phyloP scores from a whole-genome alignment of 768 basidiomycete species.

The Trametes cingulata region DNA sequence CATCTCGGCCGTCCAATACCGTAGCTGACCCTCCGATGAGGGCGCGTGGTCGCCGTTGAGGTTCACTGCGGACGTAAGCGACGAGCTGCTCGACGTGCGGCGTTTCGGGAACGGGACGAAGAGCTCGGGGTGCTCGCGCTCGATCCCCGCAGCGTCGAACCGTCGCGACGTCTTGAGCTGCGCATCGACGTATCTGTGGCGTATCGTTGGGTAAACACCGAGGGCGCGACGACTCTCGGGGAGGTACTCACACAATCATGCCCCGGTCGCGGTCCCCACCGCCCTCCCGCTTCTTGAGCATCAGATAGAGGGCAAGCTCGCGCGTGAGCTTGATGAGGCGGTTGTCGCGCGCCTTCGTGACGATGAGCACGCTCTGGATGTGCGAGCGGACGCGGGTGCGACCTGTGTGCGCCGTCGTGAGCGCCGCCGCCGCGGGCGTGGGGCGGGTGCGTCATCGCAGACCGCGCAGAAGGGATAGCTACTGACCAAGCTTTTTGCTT shows the following conservation, averaged over 20 bases:
- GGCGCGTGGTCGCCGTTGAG: constrained; percentile 38
- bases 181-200: constrained; percentile 83
- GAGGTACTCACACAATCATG: constrained; percentile 71
- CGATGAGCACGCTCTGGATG: constrained; percentile 90
- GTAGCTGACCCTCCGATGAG: constrained; percentile 84
- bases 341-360: constrained; percentile 98
- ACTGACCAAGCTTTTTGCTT: constrained; percentile 95
- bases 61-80: constrained; percentile 52
- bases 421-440: constrained; percentile 12
- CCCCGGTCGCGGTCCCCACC: constrained; percentile 71
- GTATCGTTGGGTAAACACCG: background rate
- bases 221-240: background rate
- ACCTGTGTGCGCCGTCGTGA: constrained; percentile 49
- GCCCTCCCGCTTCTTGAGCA: constrained; percentile 74
- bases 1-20: constrained; percentile 98
- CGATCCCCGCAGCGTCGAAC: constrained; percentile 91
- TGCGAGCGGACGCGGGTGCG: constrained; percentile 89
- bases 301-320: constrained; percentile 91
- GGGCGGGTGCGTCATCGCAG: constrained; percentile 15
- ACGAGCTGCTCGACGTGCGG: constrained; percentile 70
- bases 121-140: constrained; percentile 83
- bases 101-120: constrained; percentile 79
- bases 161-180: constrained; percentile 87
- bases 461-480: constrained; percentile 11
- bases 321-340: constrained; percentile 93